phyloP scores from a whole-genome alignment of 2,329 filamentous ascomycete species.

The Fusarium anthophilum region DNA sequence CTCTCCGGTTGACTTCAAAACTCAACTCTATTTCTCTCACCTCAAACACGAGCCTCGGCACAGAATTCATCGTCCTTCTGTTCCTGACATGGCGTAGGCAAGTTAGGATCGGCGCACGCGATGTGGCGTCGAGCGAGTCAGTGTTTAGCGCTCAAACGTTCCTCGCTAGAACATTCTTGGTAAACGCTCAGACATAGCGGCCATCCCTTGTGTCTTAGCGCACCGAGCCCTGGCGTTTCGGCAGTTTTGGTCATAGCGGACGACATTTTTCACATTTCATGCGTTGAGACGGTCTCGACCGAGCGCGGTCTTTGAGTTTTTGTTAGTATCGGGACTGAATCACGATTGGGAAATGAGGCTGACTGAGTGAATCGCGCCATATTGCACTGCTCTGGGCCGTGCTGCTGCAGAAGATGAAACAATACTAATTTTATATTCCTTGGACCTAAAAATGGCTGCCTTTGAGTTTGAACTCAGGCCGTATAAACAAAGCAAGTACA shows the following conservation, averaged over 20 bases:
- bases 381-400: neutral
- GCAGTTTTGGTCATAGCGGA: neutral
- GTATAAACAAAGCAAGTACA: neutral
- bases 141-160: neutral
- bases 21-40: neutral
- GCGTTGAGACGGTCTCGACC: neutral
- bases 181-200: neutral
- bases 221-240: neutral
- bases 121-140: slow-evolving; percentile 13
- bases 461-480: neutral
- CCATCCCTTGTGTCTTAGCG: neutral
- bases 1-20: neutral
- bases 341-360: neutral
- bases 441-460: neutral
- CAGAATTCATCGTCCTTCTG: neutral
- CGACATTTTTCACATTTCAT: neutral
- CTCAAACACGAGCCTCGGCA: neutral
- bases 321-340: neutral
- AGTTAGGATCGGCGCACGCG: neutral
- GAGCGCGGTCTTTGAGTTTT: neutral
- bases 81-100: neutral
- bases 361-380: neutral
- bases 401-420: slow-evolving; percentile 4
- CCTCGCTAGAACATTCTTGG: neutral
- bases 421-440: neutral